Evolutionary conservation across 805 yeast genomes (phyloP), one percentile per base, ranked within the genome.

Genomic region (Lachancea cidri): DNA sequence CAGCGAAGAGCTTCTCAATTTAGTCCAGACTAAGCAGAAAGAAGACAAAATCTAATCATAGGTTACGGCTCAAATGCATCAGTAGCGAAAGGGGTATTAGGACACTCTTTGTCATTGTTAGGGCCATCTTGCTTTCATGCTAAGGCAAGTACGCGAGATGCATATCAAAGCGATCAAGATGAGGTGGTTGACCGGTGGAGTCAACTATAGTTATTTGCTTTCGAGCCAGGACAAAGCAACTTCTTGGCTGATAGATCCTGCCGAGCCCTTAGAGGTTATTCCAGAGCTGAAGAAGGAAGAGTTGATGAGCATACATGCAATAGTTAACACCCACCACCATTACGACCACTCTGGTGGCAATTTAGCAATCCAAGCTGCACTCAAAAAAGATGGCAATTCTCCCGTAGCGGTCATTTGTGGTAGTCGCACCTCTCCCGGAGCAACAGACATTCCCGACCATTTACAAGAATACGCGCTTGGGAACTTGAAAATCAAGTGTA

Each of bases 251-350:
- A 82, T 93, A 48, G 98, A 93, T 55, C 96, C 98, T 2, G 98
- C 98, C 1, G 83, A 82, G 51, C 91, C 96, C 1, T 60, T 71
- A 4, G 96, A 87, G 45, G 77, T 77, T 6, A 58, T 73, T 41
- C 73, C 82, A 3, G 67, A 61, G 11, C 55, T 76, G 20, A 50
- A 65, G 27, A 56, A 67, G 27, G 58, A 68, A 14, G 66, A 64
- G 25, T 45, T 50, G 30, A 63, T 73, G 30, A 75, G 81, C 38
- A 64, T 93, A 39, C 71, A 70, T 33, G 86, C 91, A 1, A 83
- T 93, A 43, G 94, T 86, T 38, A 93, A 93, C 64, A 93, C 98
- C 1, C 99, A 93, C 59, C 98, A 93, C 60, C 99, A 93, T 62
- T 77, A 79, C 57, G 99, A 93, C 59, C 99, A 93, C 64, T 71